Evolutionary conservation across 2,329 filamentous ascomycete genomes (phyloP).

Genomic region (Diaporthe vaccinii): DNA sequence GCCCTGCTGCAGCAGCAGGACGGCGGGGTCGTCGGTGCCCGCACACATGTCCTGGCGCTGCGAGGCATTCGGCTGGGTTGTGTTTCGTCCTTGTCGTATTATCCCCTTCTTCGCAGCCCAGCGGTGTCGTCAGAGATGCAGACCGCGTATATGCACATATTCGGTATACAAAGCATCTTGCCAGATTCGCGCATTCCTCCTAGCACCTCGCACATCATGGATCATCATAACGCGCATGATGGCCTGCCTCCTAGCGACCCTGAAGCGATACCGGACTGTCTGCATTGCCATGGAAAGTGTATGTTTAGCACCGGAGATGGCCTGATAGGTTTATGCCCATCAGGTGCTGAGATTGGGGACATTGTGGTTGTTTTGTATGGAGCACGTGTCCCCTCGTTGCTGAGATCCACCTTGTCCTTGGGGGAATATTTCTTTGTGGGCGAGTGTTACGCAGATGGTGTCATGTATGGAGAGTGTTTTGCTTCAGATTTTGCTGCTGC

Average conservation of each 20-base stretch:
- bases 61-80: too few species aligned
- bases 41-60: too few species aligned
- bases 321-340: neutral
- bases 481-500: neutral
- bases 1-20: too few species aligned
- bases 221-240: neutral
- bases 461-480: conserved; percentile 7
- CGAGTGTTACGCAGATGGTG: neutral
- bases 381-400: neutral
- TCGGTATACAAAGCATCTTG: neutral
- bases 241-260: neutral
- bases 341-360: conserved; percentile 12
- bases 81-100: too few species aligned
- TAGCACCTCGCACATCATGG: neutral
- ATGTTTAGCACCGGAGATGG: conserved; percentile 4
- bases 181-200: neutral
- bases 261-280: neutral
- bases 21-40: too few species aligned
- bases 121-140: neutral
- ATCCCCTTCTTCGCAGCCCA: too few species aligned
- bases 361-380: conserved; percentile 6
- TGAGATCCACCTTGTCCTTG: neutral
- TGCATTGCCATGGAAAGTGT: conserved; percentile 5
- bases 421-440: neutral
- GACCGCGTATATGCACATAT: neutral